Evolutionary conservation across 208 protist species (phyloP), one percentile per base, ranked within the genome.

Genomic region (Lotmaria passim): DNA sequence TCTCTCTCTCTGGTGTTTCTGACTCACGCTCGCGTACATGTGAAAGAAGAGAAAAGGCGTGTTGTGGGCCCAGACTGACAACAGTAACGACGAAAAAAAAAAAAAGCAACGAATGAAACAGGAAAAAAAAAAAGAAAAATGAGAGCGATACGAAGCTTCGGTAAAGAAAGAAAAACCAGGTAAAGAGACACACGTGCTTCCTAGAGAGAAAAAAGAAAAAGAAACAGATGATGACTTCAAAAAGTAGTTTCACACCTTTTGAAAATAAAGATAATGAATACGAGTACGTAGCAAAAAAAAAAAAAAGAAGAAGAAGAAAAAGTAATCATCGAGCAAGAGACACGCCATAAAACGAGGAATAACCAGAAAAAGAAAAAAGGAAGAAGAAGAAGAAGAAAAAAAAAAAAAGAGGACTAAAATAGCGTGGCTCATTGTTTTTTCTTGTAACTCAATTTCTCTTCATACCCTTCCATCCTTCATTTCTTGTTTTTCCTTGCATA

Each of bases 41-140:
- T n/a, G n/a, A n/a, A n/a, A n/a, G n/a, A n/a, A n/a, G n/a, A n/a
- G n/a, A n/a, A n/a, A n/a, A n/a, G n/a, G n/a, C n/a, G n/a, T n/a
- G n/a, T n/a, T n/a, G n/a, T n/a, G n/a, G n/a, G n/a, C n/a, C 19
- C 24, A 52, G 8, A 52, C 7, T 8, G n/a, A 48, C 17, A 31
- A 52, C 24, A 52, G 7, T 23, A 52, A 31, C 24, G 21, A 33
- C 24, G 17, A 56, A 17, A 15, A 56, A 33, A 21, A 33, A 17
- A 4, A 56, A 56, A 56, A 56, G 15, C 33, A 38, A 43, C 17
- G 36, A 44, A 41, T 19, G 7, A 59, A 34, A 68, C 24, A 46
- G 58, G 56, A 38, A 15, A 4, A 31, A 31, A 15, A 31, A 52
- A 7, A 52, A 48, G n/a, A 30, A 56, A 6, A 36, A 62, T 58